A percentile compares a stretch with the other conserved stretches of the same genome.
Conservation (phyloP, 768 basidiomycete species). For the Vishniacozyma victoriae region DNA sequence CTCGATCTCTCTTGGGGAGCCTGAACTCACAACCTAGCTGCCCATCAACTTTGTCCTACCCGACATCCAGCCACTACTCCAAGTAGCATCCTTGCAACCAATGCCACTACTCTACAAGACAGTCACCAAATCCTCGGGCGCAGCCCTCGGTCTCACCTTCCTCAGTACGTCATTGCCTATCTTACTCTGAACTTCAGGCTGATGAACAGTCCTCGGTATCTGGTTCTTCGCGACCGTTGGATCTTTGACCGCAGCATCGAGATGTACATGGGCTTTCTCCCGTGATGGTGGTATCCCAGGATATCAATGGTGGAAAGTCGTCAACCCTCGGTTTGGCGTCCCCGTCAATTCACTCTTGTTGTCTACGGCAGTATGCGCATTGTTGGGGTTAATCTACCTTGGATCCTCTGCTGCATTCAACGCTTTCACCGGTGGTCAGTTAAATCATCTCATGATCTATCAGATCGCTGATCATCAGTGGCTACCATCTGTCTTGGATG, state of each 20-base stretch:
- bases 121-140: conserved; percentile 59
- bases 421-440: conserved; percentile 56
- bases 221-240: conserved; percentile 59
- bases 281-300: conserved; percentile 63
- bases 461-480: conserved; percentile 43
- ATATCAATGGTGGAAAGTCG: conserved; percentile 52
- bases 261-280: conserved; percentile 67
- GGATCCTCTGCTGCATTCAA: conserved; percentile 59
- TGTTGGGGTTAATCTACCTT: conserved; percentile 61
- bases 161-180: conserved; percentile 44
- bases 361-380: conserved; percentile 56
- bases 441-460: neutral
- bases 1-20: conserved; percentile 49
- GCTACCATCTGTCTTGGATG: conserved; percentile 62
- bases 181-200: no score
- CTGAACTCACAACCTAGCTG: conserved; percentile 51
- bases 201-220: conserved; percentile 40
- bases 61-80: conserved; percentile 54
- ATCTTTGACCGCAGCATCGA: conserved; percentile 61
- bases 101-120: conserved; percentile 60
- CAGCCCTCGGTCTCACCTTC: conserved; percentile 58
- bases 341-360: conserved; percentile 61
- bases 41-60: conserved; percentile 64
- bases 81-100: conserved; percentile 61
- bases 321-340: conserved; percentile 51